Percentiles rank a stretch among this genome's conserved stretches.
Evolutionary conservation across 345 rosid species (phyloP).

Genomic region (Heritiera littoralis): DNA sequence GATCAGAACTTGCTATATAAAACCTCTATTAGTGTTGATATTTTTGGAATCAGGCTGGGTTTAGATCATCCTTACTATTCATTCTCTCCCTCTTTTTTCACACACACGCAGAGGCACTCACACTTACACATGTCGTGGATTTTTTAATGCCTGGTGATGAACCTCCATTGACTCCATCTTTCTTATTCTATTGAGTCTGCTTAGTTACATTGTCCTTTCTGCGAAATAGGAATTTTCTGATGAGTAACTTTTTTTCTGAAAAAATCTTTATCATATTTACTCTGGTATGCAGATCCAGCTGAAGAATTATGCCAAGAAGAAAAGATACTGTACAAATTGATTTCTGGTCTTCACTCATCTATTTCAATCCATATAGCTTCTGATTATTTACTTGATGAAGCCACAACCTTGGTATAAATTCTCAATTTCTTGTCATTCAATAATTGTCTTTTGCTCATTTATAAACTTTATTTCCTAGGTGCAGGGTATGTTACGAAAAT

Average conservation of each 20-base stretch:
- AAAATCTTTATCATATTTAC: not conserved
- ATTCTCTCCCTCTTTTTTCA: not conserved
- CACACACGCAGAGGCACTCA: not conserved
- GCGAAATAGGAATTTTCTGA: not conserved
- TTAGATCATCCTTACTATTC: not conserved
- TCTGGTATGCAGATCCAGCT: constrained; percentile 58
- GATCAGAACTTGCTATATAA: too few relatives aligned
- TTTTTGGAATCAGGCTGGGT: not conserved
- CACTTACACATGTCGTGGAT: not conserved
- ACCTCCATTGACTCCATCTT: not conserved
- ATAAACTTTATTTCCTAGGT: constrained; percentile 1
- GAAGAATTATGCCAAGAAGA: constrained; percentile 82
- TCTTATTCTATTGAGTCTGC: not conserved
- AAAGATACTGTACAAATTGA: constrained; percentile 77
- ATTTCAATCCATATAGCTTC: constrained; percentile 87
- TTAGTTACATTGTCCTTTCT: not conserved
- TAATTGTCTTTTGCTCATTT: not conserved
- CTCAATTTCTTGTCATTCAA: not conserved
- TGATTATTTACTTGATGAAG: constrained; percentile 87
- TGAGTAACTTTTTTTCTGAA: not conserved
- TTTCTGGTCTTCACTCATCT: constrained; percentile 97
- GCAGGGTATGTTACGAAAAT: not conserved
- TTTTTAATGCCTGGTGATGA: not conserved
- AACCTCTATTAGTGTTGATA: not conserved
- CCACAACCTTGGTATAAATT: constrained; percentile 54